Percentiles rank a stretch among this genome's conserved stretches.
Conservation (phyloP, 2,329 filamentous ascomycete species). For the Pezizomycotina sp. region DNA sequence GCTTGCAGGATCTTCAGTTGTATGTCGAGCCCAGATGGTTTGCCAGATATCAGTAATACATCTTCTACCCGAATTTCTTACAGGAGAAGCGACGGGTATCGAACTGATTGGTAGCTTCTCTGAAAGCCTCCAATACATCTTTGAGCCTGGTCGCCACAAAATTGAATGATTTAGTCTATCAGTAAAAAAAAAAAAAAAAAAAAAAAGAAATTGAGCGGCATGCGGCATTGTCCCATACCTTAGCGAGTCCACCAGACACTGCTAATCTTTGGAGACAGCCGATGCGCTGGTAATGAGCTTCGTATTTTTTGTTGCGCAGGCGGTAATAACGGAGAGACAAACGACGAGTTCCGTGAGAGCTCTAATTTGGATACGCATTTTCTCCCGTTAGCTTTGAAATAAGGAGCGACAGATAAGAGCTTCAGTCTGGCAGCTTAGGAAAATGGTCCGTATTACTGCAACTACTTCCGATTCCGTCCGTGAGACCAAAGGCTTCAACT, state of each 20-base stretch:
- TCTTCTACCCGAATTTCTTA: not conserved
- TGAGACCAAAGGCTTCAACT: conserved; percentile 59
- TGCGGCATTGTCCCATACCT: conserved; percentile 15
- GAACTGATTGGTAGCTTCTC: conserved; percentile 59
- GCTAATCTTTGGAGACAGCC: conserved; percentile 80
- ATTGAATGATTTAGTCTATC: not conserved
- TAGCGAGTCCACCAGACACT: conserved; percentile 59
- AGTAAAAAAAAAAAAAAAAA: not conserved
- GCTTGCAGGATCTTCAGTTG: conserved; percentile 93
- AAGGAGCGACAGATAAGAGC: conserved; percentile 1
- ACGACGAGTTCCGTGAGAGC: conserved; percentile 61
- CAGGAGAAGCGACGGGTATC: conserved; percentile 35
- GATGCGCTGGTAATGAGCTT: conserved; percentile 76
- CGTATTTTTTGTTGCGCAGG: conserved; percentile 74
- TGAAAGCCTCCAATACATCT: conserved; percentile 75
- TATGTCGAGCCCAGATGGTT: conserved; percentile 51
- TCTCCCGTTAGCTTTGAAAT: conserved; percentile 26
- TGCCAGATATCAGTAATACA: conserved; percentile 2
- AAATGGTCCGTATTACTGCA: conserved; percentile 29
- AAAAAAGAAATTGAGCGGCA: not conserved
- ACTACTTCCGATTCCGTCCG: conserved; percentile 61
- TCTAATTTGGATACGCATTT: too few species aligned
- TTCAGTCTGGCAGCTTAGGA: not conserved
- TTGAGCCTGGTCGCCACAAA: conserved; percentile 48
- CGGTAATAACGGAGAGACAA: conserved; percentile 90